These are phyloP conservation scores for Botrytis hyacinthi DNA, from an alignment of 2,329 filamentous ascomycete species.

Conservation along the genomic window DNA sequence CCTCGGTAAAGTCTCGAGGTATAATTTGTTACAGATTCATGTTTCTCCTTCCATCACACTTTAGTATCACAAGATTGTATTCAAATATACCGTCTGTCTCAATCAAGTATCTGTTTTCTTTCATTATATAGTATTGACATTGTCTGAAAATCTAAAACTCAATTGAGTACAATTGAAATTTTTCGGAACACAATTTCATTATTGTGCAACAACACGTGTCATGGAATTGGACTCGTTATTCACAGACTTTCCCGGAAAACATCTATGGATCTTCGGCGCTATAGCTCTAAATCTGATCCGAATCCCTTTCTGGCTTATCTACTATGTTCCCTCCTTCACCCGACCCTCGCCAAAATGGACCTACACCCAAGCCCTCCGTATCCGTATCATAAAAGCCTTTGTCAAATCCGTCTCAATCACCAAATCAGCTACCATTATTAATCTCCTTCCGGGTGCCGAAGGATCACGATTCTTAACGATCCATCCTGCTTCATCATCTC, in stretches of 20 bases:
- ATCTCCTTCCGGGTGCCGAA: background rate
- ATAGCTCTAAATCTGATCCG: background rate
- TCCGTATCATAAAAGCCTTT: slow-evolving; percentile 4
- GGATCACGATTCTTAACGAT: background rate
- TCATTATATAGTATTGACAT: background rate
- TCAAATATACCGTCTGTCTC: background rate
- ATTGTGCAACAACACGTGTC: background rate
- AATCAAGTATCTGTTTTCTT: background rate
- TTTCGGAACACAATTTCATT: background rate
- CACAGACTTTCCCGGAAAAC: slow-evolving; percentile 2
- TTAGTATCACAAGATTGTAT: background rate
- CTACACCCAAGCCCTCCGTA: slow-evolving; percentile 8
- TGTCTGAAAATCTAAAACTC: background rate
- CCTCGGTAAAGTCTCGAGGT: background rate
- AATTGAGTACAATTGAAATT: background rate
- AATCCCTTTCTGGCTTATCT: slow-evolving; percentile 16
- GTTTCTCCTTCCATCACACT: background rate
- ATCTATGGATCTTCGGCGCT: background rate
- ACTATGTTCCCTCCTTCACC: background rate
- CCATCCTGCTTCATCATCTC: background rate
- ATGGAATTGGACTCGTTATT: background rate
- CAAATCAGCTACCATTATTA: background rate
- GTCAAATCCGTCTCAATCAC: background rate
- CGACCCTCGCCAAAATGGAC: slow-evolving; percentile 15
- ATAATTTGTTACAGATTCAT: background rate